These are phyloP conservation scores for Colletotrichum salicis DNA, from an alignment of 2,329 filamentous ascomycete genomes.

Conservation along the genomic window DNA sequence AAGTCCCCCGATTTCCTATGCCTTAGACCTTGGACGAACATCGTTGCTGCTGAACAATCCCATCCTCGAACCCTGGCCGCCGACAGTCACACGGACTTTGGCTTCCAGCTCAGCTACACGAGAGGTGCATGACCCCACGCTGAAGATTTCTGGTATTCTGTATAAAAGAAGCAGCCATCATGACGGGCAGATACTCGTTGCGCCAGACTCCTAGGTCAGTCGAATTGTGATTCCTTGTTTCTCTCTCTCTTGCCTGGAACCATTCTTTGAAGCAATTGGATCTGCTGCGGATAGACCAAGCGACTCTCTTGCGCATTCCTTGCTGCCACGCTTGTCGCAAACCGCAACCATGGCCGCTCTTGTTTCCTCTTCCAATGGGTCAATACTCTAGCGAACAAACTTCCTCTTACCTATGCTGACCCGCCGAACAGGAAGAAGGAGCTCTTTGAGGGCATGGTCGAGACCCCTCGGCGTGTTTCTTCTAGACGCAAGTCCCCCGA, in stretches of 20 bases:
- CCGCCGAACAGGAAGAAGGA: conserved; percentile 64
- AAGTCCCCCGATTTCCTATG: conserved; percentile 7
- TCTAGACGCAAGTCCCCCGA: conserved; percentile 61
- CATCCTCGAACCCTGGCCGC: conserved; percentile 18
- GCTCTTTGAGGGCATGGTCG: conserved; percentile 70
- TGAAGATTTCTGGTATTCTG: background rate
- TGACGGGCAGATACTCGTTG: conserved; percentile 52
- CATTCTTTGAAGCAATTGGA: conserved; percentile 23
- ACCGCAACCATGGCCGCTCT: conserved; percentile 1
- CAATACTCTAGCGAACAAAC: background rate
- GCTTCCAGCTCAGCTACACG: conserved; percentile 31
- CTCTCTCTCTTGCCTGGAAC: background rate
- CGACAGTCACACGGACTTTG: conserved; percentile 22
- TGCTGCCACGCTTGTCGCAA: background rate
- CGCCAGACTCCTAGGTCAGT: conserved; percentile 51
- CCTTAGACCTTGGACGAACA: conserved; percentile 3
- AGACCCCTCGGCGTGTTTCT: conserved; percentile 61
- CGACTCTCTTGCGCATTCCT: background rate
- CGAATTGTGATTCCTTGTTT: background rate
- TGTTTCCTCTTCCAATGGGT: background rate
- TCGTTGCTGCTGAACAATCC: conserved; percentile 4
- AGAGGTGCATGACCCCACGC: conserved; percentile 34
- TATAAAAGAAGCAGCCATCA: conserved; percentile 39
- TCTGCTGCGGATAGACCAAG: background rate
- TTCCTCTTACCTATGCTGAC: conserved; percentile 7